Conservation (phyloP, 495 filamentous ascomycete genomes). For the Xylaria acuta region DNA sequence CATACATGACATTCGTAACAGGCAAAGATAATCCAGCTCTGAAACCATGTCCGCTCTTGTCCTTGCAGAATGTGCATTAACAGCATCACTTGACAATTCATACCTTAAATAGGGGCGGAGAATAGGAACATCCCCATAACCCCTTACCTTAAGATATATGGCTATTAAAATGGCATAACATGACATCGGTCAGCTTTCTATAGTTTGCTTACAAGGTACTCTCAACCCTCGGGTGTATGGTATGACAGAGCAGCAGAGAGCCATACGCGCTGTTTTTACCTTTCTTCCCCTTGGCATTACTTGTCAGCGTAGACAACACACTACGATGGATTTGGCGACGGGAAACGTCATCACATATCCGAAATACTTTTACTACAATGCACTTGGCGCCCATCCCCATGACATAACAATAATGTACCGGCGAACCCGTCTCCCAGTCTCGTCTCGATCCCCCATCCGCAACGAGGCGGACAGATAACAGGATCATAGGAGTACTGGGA, state of each 20-base stretch:
- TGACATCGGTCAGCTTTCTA: neutral
- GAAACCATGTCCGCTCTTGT: too few species aligned
- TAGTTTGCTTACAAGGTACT: neutral
- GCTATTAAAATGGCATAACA: neutral
- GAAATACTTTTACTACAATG: neutral
- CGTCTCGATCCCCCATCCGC: slow-evolving; percentile 33
- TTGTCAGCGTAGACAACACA: neutral
- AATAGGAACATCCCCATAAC: too few species aligned
- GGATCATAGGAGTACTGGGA: slow-evolving; percentile 31
- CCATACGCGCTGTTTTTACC: neutral
- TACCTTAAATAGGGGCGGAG: too few species aligned
- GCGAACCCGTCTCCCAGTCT: slow-evolving; percentile 40
- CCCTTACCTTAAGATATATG: too few species aligned
- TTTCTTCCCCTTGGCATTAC: neutral
- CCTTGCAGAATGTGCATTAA: too few species aligned
- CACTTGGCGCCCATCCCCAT: too few species aligned
- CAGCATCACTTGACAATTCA: too few species aligned
- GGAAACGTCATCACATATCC: neutral
- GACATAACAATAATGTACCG: slow-evolving; percentile 38
- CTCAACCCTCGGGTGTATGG: neutral
- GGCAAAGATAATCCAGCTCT: too few species aligned
- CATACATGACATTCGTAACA: too few species aligned
- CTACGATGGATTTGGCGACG: neutral
- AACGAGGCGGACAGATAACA: slow-evolving; percentile 35
- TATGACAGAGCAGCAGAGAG: neutral